Percentiles rank a stretch among this genome's conserved stretches.
phyloP scores from a whole-genome alignment of 2,329 filamentous ascomycete genomes.

The Colletotrichum destructivum region DNA sequence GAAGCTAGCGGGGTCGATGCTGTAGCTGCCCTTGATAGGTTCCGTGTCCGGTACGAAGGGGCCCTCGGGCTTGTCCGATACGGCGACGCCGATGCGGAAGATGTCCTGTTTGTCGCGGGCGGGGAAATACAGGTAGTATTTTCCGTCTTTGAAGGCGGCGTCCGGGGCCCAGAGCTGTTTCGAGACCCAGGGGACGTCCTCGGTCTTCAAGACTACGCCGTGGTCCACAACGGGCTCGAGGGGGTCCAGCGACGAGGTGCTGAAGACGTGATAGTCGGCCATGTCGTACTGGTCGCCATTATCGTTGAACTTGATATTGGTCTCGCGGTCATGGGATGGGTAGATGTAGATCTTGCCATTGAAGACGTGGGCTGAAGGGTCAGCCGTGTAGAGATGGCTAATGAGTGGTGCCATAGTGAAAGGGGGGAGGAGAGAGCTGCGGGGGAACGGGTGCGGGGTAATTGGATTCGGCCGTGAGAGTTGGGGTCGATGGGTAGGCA shows the following conservation, averaged over 20 bases:
- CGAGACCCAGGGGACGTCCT: slow-evolving; percentile 81
- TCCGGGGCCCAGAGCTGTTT: slow-evolving; percentile 89
- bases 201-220: slow-evolving; percentile 75
- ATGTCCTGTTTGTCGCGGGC: slow-evolving; percentile 78
- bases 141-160: slow-evolving; percentile 76
- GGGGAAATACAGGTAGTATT: slow-evolving; percentile 85
- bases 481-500: slow-evolving; percentile 1
- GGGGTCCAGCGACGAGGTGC: slow-evolving; percentile 64
- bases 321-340: slow-evolving; percentile 85
- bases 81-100: slow-evolving; percentile 83
- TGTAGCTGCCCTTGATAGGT: slow-evolving; percentile 79
- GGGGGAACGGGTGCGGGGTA: slow-evolving; percentile 17
- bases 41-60: slow-evolving; percentile 78
- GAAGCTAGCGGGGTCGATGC: slow-evolving; percentile 83
- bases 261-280: slow-evolving; percentile 87
- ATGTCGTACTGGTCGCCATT: slow-evolving; percentile 91
- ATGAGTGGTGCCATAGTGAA: slow-evolving; percentile 72
- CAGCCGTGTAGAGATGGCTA: slow-evolving; percentile 83
- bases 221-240: slow-evolving; percentile 78
- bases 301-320: slow-evolving; percentile 82
- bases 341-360: slow-evolving; percentile 83
- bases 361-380: slow-evolving; percentile 87
- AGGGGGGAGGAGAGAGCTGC: neutral
- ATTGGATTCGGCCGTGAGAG: neutral
- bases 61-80: slow-evolving; percentile 74